Base-by-base conservation (phyloP, 2,329 filamentous ascomycete genomes). In the Xenoacremonium recifei region DNA sequence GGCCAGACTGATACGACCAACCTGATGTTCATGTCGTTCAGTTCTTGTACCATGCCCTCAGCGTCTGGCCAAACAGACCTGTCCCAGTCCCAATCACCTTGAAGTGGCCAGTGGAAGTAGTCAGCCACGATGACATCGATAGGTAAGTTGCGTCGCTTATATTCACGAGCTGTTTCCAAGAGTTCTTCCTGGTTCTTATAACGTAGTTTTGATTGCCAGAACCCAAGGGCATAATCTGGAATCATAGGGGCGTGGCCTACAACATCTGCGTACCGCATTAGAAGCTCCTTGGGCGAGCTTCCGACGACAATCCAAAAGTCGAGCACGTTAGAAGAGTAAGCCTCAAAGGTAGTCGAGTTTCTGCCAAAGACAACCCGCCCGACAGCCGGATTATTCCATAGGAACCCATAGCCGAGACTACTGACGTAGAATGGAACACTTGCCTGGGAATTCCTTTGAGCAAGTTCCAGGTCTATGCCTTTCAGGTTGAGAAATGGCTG, bases 1-100 rank as follows among this genome's bases (percentile, higher is more conserved):
- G 82, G 82, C 82, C 83, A 86, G 50, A 86, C 75, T 0, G 80
- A 84, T 1, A 86, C 79, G 80, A 86, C 85, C 3, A 85, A 69
- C 53, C 85, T 80, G 34, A 85, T 75, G 0, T 71, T 69, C 45
- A 86, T 60, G 0, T 72, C 67, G 30, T 76, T 69, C 1, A 85
- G 69, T 56, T 85, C 82, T 27, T 68, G 64, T 18, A 85, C 68
- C 82, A 86, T 86, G 4, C 77, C 77, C 33, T 79, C 71, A 19
- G 80, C 80, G 54, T 86, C 77, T 0, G 82, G 82, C 80, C 79
- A 85, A 51, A 77, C 85, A 1, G 69, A 70, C 0, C 71, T 63
- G 52, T 87, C 82, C 49, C 86, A 85, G 29, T 71, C 77, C 82
- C 82, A 86, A 40, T 86, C 82, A 5, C 83, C 82, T 55, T 86